Percentiles rank a stretch among this genome's conserved stretches.
Conservation (phyloP, 176 grass and related monocot species). For the Tuctoria greenei region DNA sequence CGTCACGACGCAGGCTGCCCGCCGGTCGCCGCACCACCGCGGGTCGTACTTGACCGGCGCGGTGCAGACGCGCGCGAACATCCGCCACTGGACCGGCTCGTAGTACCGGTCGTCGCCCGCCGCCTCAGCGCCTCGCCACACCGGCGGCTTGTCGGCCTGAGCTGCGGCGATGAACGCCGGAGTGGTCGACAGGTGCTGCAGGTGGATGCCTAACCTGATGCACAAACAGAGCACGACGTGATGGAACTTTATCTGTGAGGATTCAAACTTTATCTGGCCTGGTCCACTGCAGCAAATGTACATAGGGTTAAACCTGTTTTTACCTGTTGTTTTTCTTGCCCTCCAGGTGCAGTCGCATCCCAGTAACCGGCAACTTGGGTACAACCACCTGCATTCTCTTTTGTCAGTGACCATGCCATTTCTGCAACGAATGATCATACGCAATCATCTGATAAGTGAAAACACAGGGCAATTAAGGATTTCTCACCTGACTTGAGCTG, state of each 20-base stretch:
- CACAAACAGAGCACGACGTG: not conserved
- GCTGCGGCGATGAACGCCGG: constrained; percentile 53
- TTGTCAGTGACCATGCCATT: not conserved
- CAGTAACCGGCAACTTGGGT: constrained; percentile 55
- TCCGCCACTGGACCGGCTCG: constrained; percentile 66
- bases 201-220: constrained; percentile 67
- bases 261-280: not conserved
- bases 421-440: not conserved
- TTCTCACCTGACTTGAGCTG: constrained; percentile 59
- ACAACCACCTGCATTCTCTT: constrained; percentile 50
- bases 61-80: constrained; percentile 70
- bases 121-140: constrained; percentile 56
- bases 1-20: constrained; percentile 49
- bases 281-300: not conserved
- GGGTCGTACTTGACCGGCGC: constrained; percentile 62
- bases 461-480: not conserved
- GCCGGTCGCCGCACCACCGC: constrained; percentile 33
- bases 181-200: constrained; percentile 64
- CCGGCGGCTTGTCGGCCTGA: constrained; percentile 16
- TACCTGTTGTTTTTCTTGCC: constrained; percentile 77
- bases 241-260: not conserved
- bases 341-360: constrained; percentile 78
- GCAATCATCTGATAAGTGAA: not conserved
- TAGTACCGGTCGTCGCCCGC: constrained; percentile 58
- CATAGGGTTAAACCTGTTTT: constrained; percentile 6